Conservation (phyloP, 176 grass and related monocot species). For the Aegilops bicornis region DNA sequence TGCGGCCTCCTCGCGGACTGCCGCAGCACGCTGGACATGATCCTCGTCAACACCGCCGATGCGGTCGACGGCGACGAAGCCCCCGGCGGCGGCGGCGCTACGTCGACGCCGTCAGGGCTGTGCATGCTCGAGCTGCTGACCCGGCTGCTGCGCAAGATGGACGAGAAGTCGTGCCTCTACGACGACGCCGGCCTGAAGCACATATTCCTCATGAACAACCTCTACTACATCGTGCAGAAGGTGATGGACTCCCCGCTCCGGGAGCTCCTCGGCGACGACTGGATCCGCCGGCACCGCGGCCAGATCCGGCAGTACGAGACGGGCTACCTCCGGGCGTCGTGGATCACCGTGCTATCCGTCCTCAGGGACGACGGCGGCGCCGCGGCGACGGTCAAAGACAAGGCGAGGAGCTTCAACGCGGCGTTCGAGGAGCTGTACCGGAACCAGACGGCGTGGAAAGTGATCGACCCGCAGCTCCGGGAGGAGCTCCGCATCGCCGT, state of each 20-base stretch:
- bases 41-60: conserved; percentile 38
- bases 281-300: conserved; percentile 64
- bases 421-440: conserved; percentile 92
- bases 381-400: conserved; percentile 47
- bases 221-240: conserved; percentile 88
- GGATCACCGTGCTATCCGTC: conserved; percentile 60
- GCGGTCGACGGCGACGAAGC: background rate
- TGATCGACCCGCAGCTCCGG: conserved; percentile 62
- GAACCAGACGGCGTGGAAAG: conserved; percentile 80
- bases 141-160: conserved; percentile 59
- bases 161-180: conserved; percentile 75
- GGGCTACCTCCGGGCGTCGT: conserved; percentile 75
- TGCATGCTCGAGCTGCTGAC: conserved; percentile 67
- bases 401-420: conserved; percentile 71
- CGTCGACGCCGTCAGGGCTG: conserved; percentile 46
- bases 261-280: conserved; percentile 76
- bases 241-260: conserved; percentile 61
- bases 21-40: conserved; percentile 46
- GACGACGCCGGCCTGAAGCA: conserved; percentile 77
- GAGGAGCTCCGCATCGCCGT: conserved; percentile 86
- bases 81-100: background rate
- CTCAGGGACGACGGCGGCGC: conserved; percentile 49
- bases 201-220: conserved; percentile 98
- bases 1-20: conserved; percentile 68
- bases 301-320: conserved; percentile 74